Conservation (phyloP, 768 basidiomycete genomes). For the Kwoniella sp. region DNA sequence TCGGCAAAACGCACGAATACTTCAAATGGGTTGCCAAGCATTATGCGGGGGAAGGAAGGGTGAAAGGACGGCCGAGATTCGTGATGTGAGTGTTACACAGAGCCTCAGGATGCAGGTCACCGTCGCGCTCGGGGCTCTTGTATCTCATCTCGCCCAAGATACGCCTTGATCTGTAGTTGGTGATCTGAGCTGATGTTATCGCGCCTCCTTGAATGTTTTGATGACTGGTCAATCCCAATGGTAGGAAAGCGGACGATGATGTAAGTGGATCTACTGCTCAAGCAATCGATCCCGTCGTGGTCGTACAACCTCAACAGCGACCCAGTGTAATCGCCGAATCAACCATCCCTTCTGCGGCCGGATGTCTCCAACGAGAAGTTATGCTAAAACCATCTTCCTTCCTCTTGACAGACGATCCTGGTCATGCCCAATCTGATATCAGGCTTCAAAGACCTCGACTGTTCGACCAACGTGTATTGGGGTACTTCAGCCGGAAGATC, state of each 20-base stretch:
- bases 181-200: neutral
- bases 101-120: neutral
- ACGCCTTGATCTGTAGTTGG: neutral
- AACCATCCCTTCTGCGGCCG: neutral
- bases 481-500: slow-evolving; percentile 55
- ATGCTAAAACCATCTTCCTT: neutral
- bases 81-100: slow-evolving; percentile 51
- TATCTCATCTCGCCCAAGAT: too few species aligned
- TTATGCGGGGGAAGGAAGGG: slow-evolving; percentile 50
- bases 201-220: neutral
- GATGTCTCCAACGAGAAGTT: neutral
- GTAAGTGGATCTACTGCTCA: slow-evolving; percentile 36
- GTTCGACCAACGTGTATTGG: slow-evolving; percentile 56
- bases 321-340: neutral
- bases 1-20: slow-evolving; percentile 57
- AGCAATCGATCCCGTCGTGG: too few species aligned
- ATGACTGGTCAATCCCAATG: neutral
- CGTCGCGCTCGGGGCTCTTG: neutral
- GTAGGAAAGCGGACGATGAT: slow-evolving; percentile 58
- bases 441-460: slow-evolving; percentile 54
- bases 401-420: slow-evolving; percentile 49
- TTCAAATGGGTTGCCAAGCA: slow-evolving; percentile 56
- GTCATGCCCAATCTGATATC: slow-evolving; percentile 57
- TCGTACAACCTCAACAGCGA: too few species aligned
- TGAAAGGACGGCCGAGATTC: slow-evolving; percentile 55